Percentiles rank a stretch among this genome's conserved stretches.
Conservation (phyloP, 129 eudicot genomes). For the Pseudognaphalium luteoalbum region DNA sequence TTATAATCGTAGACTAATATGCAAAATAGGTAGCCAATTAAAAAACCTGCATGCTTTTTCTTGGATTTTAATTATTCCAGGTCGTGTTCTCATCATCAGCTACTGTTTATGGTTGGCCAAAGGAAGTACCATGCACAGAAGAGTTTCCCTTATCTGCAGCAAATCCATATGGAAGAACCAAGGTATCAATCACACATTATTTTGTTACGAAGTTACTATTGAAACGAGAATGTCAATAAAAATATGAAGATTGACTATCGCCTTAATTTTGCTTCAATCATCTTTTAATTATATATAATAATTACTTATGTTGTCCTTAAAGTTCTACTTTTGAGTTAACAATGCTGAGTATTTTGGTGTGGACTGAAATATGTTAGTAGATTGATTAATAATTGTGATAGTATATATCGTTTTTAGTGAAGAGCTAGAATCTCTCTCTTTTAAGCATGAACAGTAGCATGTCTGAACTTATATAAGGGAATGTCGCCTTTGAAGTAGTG, state of each 20-base stretch:
- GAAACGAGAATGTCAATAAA: neutral
- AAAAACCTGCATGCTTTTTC: slow-evolving; percentile 12
- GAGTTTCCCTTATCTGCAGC: slow-evolving; percentile 75
- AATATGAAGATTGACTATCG: no score
- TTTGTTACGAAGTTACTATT: neutral
- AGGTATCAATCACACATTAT: slow-evolving; percentile 41
- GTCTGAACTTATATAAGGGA: neutral
- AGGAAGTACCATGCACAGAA: slow-evolving; percentile 85
- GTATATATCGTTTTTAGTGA: neutral
- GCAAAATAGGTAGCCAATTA: neutral
- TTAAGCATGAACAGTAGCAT: neutral
- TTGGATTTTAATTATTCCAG: slow-evolving; percentile 42
- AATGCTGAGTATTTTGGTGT: neutral
- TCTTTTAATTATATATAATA: neutral
- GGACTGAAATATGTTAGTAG: neutral
- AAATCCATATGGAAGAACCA: slow-evolving; percentile 88
- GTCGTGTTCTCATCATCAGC: slow-evolving; percentile 86
- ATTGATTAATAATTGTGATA: neutral
- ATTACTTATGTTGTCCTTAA: neutral
- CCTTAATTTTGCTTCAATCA: no score
- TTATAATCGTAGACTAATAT: neutral
- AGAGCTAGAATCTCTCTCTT: neutral
- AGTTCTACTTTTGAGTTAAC: neutral
- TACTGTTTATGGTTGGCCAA: slow-evolving; percentile 91
- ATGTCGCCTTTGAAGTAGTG: neutral